These are phyloP conservation scores for Ascoidea asiatica DNA, from an alignment of 805 yeast species.

Conservation along the genomic window DNA sequence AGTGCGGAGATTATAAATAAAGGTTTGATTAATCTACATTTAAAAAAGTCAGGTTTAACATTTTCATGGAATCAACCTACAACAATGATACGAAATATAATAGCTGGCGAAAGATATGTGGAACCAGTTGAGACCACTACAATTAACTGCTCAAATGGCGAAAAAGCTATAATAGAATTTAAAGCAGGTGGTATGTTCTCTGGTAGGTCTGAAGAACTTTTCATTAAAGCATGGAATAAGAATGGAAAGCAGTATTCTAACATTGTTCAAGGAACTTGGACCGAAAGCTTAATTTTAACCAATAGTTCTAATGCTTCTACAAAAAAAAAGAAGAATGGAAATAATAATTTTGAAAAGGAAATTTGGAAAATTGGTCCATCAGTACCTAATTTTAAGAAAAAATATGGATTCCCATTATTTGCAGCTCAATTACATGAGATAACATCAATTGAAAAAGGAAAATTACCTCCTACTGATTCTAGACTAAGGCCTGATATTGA, in stretches of 20 bases:
- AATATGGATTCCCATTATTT: slow-evolving; percentile 79
- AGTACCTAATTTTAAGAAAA: slow-evolving; percentile 40
- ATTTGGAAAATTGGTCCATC: slow-evolving; percentile 67
- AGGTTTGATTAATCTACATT: slow-evolving; percentile 49
- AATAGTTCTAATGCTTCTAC: slow-evolving; percentile 21
- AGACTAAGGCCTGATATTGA: slow-evolving; percentile 80
- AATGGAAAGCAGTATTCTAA: slow-evolving; percentile 12
- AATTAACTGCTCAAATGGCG: slow-evolving; percentile 55
- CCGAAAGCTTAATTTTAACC: slow-evolving; percentile 40
- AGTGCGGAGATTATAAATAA: slow-evolving; percentile 69
- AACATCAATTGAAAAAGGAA: slow-evolving; percentile 50
- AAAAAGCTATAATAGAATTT: slow-evolving; percentile 58
- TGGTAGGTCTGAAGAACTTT: slow-evolving; percentile 61
- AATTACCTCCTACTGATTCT: slow-evolving; percentile 77
- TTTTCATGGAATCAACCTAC: slow-evolving; percentile 78
- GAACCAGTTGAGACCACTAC: slow-evolving; percentile 70
- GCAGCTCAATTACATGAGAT: slow-evolving; percentile 74
- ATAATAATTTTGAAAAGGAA: slow-evolving; percentile 17
- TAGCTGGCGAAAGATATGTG: slow-evolving; percentile 90
- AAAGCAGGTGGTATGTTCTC: slow-evolving; percentile 78
- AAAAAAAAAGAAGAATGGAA: slow-evolving; percentile 12
- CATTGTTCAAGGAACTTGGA: slow-evolving; percentile 65
- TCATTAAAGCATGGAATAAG: slow-evolving; percentile 19
- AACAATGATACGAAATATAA: slow-evolving; percentile 67
- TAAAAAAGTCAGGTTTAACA: slow-evolving; percentile 47